These are phyloP conservation scores for Colletotrichum sp. DNA, from an alignment of 2,329 filamentous ascomycete species.

Conservation along the genomic window DNA sequence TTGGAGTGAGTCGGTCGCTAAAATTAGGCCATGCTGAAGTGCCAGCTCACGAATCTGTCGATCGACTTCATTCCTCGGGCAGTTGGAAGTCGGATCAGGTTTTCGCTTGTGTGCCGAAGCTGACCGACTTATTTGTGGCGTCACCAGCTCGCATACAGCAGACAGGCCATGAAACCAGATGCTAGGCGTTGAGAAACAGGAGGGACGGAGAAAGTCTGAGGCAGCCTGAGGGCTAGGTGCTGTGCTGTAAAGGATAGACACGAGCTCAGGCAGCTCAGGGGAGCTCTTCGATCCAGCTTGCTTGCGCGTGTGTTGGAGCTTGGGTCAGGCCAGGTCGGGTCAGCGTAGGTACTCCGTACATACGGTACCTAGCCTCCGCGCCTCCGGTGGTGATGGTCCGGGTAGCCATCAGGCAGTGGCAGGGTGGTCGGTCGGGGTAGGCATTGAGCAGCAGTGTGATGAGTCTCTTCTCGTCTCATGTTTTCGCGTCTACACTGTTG, in stretches of 20 bases:
- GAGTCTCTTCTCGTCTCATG: conserved; percentile 17
- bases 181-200: background rate
- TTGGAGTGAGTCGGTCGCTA: conserved; percentile 7
- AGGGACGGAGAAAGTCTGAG: background rate
- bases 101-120: conserved; percentile 14
- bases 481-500: background rate
- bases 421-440: background rate
- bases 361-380: background rate
- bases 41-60: conserved; percentile 20
- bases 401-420: background rate
- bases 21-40: conserved; percentile 12
- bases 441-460: conserved; percentile 12
- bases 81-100: conserved; percentile 12
- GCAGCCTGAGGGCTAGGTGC: background rate
- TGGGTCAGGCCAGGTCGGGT: background rate
- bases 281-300: background rate
- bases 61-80: conserved; percentile 17
- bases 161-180: background rate
- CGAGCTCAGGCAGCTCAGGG: background rate
- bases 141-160: conserved; percentile 2
- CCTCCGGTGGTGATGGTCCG: background rate
- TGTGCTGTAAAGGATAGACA: background rate
- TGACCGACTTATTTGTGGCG: conserved; percentile 20
- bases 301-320: conserved; percentile 1
- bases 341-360: background rate